Base-by-base conservation (phyloP, 306 rosid species). In the Comarum palustre region DNA sequence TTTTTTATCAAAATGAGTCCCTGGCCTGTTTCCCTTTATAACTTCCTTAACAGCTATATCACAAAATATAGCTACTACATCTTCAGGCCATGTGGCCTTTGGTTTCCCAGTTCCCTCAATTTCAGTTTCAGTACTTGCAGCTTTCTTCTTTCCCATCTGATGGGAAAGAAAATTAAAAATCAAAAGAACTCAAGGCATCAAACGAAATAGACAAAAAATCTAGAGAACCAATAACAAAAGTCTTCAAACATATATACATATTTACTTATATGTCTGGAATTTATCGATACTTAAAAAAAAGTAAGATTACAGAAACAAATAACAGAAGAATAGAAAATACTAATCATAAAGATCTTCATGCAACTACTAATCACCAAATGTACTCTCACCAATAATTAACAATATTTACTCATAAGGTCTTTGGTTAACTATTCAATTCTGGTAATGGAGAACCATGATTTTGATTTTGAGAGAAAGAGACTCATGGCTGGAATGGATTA, bases 341-440 rank as follows among this genome's bases (percentile, higher is more conserved):
- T 78, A 78, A 43, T 61, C 47, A 59, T 79, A 74, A 29, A 68
- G 79, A 24, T 25, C 27, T 58, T 2, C 32, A 54, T 39, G 43
- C 8, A 39, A 39, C 43, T 39, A 39, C 43, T 39, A 8, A 39
- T 39, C 43, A 39, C 12, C 43, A 39, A 7, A 55, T 55, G 5
- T 3, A 22, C 4, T 55, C 31, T 55, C 32, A n/a, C n/a, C n/a
- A n/a, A 55, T 24, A 19, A 55, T 24, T 55, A 4, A 11, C 63
- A 25, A 57, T 16, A 29, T 29, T 29, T 29, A 29, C 31, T 29
- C 31, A 29, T 22, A 22, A 9, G 4, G 22, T 54, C 15, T 16
- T 10, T 20, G 32, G 31, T 58, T 58, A 24, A 58, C 10, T 31
- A 61, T 61, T n/a, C 45, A 72, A 57, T 58, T 17, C 16, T 13